These are phyloP conservation scores for Austroboletus novae-zelandiae DNA, from an alignment of 1,284 basidiomycete genomes.

Conservation along the genomic window DNA sequence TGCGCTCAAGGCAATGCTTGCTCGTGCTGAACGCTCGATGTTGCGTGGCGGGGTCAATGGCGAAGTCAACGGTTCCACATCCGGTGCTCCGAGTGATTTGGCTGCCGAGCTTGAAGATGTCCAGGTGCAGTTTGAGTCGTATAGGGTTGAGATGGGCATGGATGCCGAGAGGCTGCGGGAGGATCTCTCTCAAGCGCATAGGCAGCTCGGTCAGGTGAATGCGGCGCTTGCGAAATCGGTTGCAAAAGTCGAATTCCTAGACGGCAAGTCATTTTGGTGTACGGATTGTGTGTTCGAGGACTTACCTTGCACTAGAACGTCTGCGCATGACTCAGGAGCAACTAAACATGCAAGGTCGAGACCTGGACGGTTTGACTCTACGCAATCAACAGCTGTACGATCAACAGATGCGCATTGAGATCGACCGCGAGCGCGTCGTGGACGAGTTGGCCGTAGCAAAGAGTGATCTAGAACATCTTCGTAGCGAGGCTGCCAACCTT, in stretches of 20 bases:
- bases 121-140: slow-evolving; percentile 74
- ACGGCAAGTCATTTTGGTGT: slow-evolving; percentile 46
- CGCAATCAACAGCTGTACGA: slow-evolving; percentile 70
- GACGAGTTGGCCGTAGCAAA: slow-evolving; percentile 63
- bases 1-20: slow-evolving; percentile 75
- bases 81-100: slow-evolving; percentile 26
- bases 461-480: slow-evolving; percentile 65
- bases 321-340: slow-evolving; percentile 66
- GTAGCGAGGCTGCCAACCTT: slow-evolving; percentile 83
- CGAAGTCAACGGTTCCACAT: slow-evolving; percentile 28
- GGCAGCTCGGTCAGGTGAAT: slow-evolving; percentile 64
- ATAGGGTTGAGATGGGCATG: slow-evolving; percentile 74
- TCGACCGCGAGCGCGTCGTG: slow-evolving; percentile 59
- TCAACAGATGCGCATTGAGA: slow-evolving; percentile 64
- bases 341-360: slow-evolving; percentile 50
- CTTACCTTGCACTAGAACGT: slow-evolving; percentile 46
- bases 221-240: slow-evolving; percentile 76
- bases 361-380: slow-evolving; percentile 58
- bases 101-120: slow-evolving; percentile 67
- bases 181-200: slow-evolving; percentile 62
- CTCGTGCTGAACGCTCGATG: slow-evolving; percentile 39
- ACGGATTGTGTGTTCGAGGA: neutral
- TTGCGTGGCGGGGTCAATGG: slow-evolving; percentile 33
- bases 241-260: slow-evolving; percentile 73
- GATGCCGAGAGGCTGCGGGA: slow-evolving; percentile 71